Evolutionary conservation across 768 basidiomycete species (phyloP), one percentile per base, ranked within the genome.

Genomic region (Podaxis sp.): DNA sequence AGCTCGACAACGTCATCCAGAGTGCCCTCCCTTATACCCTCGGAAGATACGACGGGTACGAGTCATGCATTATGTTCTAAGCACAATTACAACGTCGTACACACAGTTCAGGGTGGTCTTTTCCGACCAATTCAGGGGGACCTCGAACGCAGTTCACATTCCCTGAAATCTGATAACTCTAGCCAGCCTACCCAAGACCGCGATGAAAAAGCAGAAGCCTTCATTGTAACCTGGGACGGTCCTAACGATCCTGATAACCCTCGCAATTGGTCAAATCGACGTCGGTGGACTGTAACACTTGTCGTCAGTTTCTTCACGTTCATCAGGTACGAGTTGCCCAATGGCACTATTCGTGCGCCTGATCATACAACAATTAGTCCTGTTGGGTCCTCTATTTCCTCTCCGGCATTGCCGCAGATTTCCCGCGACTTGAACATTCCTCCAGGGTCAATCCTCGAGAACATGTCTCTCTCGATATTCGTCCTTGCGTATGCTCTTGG

Each of bases 231-330:
- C 1, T 88, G 86, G 86, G 84, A 87, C 60, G 86, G 86, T 4
- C 82, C 84, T 0, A 71, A 84, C 37, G 87, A 88, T 65, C 82
- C 83, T 0, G 46, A 70, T 15, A 87, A 88, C 71, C 87, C 87
- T 0, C 81, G 81, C 72, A 87, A 87, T 68, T 89, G 88, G 88
- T 70, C 78, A 4, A 80, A 77, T 58, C 76, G 69, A 30, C 75
- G 75, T 66, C 90, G 88, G 77, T 89, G 88, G 89, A 81, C 77
- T 0, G 85, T 84, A 0, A 88, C 87, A 0, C 66, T 80, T 20
- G 78, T 89, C 26, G 83, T 89, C 0, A 88, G 88, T 0, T 77
- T 79, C 0, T 91, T 88, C 69, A 87, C 89, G 0, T 87, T 89
- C 69, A 88, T 90, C 38, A 80, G 78, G 15, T 87, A 89, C 0